Evolutionary conservation across 306 rosid genomes (phyloP).

Genomic region (Prunus mume): DNA sequence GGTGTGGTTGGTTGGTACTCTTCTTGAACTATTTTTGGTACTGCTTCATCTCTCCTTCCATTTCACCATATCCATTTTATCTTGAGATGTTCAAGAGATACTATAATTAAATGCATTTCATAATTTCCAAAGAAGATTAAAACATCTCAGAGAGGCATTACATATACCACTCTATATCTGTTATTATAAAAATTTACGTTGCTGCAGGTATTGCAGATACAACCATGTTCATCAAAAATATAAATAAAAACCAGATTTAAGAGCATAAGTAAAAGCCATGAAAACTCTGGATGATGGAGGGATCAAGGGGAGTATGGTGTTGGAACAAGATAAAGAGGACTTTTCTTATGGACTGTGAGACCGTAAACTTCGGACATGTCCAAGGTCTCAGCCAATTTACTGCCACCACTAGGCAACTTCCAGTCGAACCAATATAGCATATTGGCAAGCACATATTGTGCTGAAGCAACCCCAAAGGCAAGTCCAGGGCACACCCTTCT

Average conservation of each 20-base stretch:
- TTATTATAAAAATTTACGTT: background rate
- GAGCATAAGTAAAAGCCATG: too few relatives aligned
- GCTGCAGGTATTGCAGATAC: background rate
- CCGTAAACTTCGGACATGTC: slow-evolving; percentile 32
- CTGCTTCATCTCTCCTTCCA: background rate
- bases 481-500: slow-evolving; percentile 35
- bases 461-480: slow-evolving; percentile 15
- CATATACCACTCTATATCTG: background rate
- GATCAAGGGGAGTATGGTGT: background rate
- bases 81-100: background rate
- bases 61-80: background rate
- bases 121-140: background rate
- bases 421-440: slow-evolving; percentile 19
- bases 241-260: too few relatives aligned
- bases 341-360: slow-evolving; percentile 22
- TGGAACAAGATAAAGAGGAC: slow-evolving; percentile 34
- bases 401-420: slow-evolving; percentile 16
- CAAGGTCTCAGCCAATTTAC: slow-evolving; percentile 1
- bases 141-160: background rate
- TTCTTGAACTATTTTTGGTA: background rate
- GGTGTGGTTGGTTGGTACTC: background rate
- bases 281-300: too few relatives aligned
- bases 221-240: background rate
- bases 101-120: background rate
- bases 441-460: too few relatives aligned